Base-by-base conservation (phyloP, 768 basidiomycete species). In the Lactifluus hygrophoroides region DNA sequence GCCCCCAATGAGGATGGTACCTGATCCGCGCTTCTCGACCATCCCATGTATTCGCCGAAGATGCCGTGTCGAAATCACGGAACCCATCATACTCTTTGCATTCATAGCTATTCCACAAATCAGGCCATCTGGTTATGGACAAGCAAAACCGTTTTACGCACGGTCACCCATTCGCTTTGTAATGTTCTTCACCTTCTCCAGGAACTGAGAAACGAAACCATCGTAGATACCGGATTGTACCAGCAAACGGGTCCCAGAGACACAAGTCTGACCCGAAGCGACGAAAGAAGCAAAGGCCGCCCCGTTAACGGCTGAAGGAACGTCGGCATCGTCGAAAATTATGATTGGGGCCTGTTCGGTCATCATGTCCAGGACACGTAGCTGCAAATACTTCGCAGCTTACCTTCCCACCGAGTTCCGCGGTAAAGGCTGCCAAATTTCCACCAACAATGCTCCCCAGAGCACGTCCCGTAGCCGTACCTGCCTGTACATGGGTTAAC, bases 201-300 rank as follows among this genome's bases (percentile, higher is more conserved):
- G 65, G 68, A 91, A 84, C 17, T 66, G 67, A 7, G 69, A 65
- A 74, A 90, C 76, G 70, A 93, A 92, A 3, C 71, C 69, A 45
- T 88, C 79, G 62, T 89, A 90, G 46, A 92, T 76, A 9, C 70
- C 68, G 43, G 82, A 79, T 56, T 92, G 89, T 7, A 93, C 71
- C 5, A 92, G 75, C 19, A 93, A 74, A n/a, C 90, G 80, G 13
- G 89, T 84, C n/a, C 89, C 90, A 2, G 90, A 92, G n/a, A 93
- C 86, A 58, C 90, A 92, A 9, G 90, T 92, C 72, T 94, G 91
- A 3, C 91, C 91, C 23, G 88, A 90, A 1, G 91, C 91, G 50
- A 94, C 75, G 65, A 93, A 94, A 0, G 86, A 81, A 10, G 89
- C 85, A 66, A 94, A 93, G 0, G 88, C 85, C 6, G 81, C 81